Base-by-base conservation (phyloP, 371 early-diverging fungal species). In the Conidiobolus incongruus region DNA sequence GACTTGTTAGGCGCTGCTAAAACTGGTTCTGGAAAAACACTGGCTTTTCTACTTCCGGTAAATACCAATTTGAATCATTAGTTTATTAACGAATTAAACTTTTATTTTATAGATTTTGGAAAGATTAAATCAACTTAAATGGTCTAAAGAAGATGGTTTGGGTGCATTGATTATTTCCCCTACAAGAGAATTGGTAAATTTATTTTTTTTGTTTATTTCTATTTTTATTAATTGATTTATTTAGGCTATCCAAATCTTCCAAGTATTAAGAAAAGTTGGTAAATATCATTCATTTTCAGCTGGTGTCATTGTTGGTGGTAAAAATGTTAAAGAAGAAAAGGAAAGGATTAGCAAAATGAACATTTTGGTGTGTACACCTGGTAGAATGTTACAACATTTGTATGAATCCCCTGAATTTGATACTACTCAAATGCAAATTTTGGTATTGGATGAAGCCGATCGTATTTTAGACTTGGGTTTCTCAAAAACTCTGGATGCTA, bases 1-100 rank as follows among this genome's bases (percentile, higher is more conserved):
- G 96, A 95, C 61, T 74, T 98, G 11, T 68, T 99, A 26, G 98
- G 96, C 22, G 95, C 97, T 1, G 98, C 99, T 17, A 90, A 93
- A 49, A 99, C 99, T 0, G 99, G n/a, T n/a, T n/a, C n/a, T n/a
- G n/a, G n/a, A n/a, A n/a, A n/a, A n/a, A n/a, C n/a, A n/a, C n/a
- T n/a, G n/a, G n/a, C n/a, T n/a, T 99, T 96, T 59, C 53, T 98
- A n/a, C 64, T 99, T 30, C 99, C 95, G 37, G 81, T 89, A 72
- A 50, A n/a, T n/a, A n/a, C n/a, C n/a, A n/a, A n/a, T n/a, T n/a
- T n/a, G n/a, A n/a, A n/a, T n/a, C n/a, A n/a, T n/a, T n/a, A n/a
- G n/a, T n/a, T n/a, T n/a, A n/a, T n/a, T n/a, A n/a, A n/a, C n/a
- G n/a, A n/a, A n/a, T n/a, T n/a, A n/a, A n/a, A n/a, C n/a, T n/a